A percentile compares a stretch with the other conserved stretches of the same genome.
These are phyloP conservation scores for Aspergillus aculeatus DNA, from an alignment of 2,329 filamentous ascomycete species.

Conservation along the genomic window DNA sequence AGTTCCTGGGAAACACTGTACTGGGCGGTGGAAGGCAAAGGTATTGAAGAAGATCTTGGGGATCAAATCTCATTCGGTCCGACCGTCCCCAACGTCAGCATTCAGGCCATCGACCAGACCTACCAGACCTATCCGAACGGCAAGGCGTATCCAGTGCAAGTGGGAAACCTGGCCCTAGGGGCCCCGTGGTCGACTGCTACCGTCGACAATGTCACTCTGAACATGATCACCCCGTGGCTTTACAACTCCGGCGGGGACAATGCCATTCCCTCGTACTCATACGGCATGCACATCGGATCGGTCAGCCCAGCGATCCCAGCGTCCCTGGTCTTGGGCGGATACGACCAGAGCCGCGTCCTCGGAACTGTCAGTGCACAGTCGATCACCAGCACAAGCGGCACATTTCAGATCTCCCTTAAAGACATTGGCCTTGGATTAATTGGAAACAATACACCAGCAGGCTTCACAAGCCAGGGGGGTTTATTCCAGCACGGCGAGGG, in stretches of 20 bases:
- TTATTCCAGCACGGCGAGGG: conserved; percentile 32
- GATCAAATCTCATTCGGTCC: conserved; percentile 12
- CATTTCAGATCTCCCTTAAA: conserved; percentile 27
- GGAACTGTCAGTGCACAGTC: conserved; percentile 24
- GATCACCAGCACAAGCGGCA: conserved; percentile 7
- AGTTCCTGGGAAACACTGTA: conserved; percentile 14
- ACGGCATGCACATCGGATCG: conserved; percentile 46
- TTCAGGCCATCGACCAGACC: conserved; percentile 18
- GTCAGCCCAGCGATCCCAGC: conserved; percentile 31
- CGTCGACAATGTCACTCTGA: conserved; percentile 8
- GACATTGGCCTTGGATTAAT: conserved; percentile 46
- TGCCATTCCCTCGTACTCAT: conserved; percentile 41
- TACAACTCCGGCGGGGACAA: conserved; percentile 13
- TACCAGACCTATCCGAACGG: conserved; percentile 25
- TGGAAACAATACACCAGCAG: conserved; percentile 42
- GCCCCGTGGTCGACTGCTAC: conserved; percentile 8
- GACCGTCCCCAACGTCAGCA: conserved; percentile 19
- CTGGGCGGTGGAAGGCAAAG: conserved; percentile 16
- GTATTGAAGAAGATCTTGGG: conserved; percentile 9
- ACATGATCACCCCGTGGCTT: conserved; percentile 16
- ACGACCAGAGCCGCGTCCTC: conserved; percentile 43
- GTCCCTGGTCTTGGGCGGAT: conserved; percentile 44
- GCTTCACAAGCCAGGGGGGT: conserved; percentile 25
- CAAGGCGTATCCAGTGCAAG: conserved; percentile 15
- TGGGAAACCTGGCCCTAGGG: conserved; percentile 22